These are phyloP conservation scores for Combretum micranthum DNA, from an alignment of 345 rosid species.

Conservation along the genomic window DNA sequence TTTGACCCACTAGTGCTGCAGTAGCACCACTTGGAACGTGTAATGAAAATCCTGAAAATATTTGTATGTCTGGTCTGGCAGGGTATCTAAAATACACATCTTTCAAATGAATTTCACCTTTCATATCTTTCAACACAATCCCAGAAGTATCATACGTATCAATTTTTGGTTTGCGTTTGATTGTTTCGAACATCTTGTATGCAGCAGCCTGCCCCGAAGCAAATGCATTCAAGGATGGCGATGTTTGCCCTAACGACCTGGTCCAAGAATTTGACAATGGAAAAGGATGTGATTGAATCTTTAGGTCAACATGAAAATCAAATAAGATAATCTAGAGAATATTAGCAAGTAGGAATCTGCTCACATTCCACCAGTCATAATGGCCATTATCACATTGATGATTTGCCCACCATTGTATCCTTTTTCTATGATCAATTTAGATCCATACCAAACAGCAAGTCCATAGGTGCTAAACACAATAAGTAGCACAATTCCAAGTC, in stretches of 20 bases:
- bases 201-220: slow-evolving; percentile 71
- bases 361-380: slow-evolving; percentile 80
- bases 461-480: slow-evolving; percentile 47
- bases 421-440: slow-evolving; percentile 45
- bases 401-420: slow-evolving; percentile 78
- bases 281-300: neutral
- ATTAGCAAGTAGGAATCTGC: slow-evolving; percentile 7
- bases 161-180: slow-evolving; percentile 40
- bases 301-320: neutral
- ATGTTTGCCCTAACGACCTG: slow-evolving; percentile 63
- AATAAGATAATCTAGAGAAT: neutral
- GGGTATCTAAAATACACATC: slow-evolving; percentile 62
- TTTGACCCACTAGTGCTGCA: slow-evolving; percentile 66
- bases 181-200: slow-evolving; percentile 65
- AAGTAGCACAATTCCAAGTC: slow-evolving; percentile 42
- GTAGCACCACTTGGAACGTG: slow-evolving; percentile 46
- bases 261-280: slow-evolving; percentile 1
- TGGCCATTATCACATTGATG: slow-evolving; percentile 52
- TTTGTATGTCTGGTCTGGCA: slow-evolving; percentile 61
- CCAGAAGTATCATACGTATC: slow-evolving; percentile 47
- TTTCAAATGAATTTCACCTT: slow-evolving; percentile 52
- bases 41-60: slow-evolving; percentile 57
- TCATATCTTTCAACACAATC: slow-evolving; percentile 31
- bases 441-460: slow-evolving; percentile 72
- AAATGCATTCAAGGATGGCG: slow-evolving; percentile 56